A percentile compares a stretch with the other conserved stretches of the same genome.
Conservation (phyloP, 352 stramenopile species). For the Phytopythium delawarense region DNA sequence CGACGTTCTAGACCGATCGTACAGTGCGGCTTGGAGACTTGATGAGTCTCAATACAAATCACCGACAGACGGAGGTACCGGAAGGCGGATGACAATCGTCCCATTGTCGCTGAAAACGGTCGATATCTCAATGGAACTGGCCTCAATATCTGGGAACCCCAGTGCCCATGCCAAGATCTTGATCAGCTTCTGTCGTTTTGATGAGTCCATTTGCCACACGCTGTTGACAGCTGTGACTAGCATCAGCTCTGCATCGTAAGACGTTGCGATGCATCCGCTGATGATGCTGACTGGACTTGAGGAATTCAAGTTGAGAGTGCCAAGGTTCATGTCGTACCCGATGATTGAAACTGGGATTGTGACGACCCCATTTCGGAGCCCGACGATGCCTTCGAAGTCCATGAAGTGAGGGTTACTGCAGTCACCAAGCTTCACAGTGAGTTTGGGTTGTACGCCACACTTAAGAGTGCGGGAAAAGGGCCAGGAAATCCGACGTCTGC, state of each 20-base stretch:
- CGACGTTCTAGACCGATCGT: background rate
- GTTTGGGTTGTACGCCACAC: background rate
- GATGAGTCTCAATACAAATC: background rate
- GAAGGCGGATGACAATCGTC: background rate
- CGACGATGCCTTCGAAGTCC: background rate
- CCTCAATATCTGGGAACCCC: constrained; percentile 4
- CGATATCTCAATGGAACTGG: background rate
- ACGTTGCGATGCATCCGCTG: constrained; percentile 1
- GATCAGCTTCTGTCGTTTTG: background rate
- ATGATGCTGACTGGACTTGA: background rate
- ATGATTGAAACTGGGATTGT: background rate
- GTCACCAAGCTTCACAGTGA: background rate
- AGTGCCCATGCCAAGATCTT: constrained; percentile 4
- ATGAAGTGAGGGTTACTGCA: background rate
- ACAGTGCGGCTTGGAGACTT: background rate
- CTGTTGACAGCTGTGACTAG: background rate
- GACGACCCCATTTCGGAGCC: background rate
- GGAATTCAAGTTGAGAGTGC: background rate
- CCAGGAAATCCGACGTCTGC: background rate
- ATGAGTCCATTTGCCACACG: background rate
- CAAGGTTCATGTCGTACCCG: background rate
- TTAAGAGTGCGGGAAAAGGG: background rate
- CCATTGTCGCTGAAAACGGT: background rate
- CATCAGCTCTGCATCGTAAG: background rate
- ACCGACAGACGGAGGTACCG: constrained; percentile 1